Evolutionary conservation across 768 basidiomycete species (phyloP).

Genomic region (Collybia sordida): DNA sequence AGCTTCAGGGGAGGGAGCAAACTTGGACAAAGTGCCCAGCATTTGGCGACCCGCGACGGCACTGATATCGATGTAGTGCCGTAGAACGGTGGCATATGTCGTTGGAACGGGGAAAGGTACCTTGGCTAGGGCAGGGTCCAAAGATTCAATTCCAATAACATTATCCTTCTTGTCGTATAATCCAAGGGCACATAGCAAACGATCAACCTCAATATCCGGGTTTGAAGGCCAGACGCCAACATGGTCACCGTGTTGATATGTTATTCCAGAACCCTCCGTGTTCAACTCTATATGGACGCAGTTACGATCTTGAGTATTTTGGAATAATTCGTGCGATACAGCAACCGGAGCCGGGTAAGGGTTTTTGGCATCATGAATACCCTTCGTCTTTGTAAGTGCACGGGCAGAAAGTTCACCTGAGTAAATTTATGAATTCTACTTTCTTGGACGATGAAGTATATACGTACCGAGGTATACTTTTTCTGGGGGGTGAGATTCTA

Average conservation of each 20-base stretch:
- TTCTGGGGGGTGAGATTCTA: constrained; percentile 69
- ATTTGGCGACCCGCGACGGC: constrained; percentile 94
- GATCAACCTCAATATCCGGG: constrained; percentile 87
- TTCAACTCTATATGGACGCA: constrained; percentile 94
- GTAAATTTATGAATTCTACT: constrained; percentile 11
- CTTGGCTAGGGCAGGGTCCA: constrained; percentile 96
- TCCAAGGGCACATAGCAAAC: constrained; percentile 84
- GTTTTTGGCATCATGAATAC: constrained; percentile 98
- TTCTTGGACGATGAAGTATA: not conserved
- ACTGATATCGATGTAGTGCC: constrained; percentile 96
- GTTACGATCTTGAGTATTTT: constrained; percentile 70
- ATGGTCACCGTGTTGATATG: constrained; percentile 99
- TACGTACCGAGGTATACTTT: constrained; percentile 90
- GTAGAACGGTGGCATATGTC: constrained; percentile 89
- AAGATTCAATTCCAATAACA: constrained; percentile 91
- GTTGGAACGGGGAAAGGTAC: constrained; percentile 98
- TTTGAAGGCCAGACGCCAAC: constrained; percentile 97
- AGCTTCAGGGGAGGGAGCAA: constrained; percentile 80
- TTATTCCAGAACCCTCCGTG: constrained; percentile 93
- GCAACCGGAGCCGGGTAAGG: constrained; percentile 87
- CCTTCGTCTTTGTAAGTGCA: constrained; percentile 89
- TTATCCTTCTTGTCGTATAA: constrained; percentile 77
- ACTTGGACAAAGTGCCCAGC: constrained; percentile 83
- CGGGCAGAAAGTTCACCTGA: constrained; percentile 93
- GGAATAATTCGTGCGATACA: constrained; percentile 82